Conservation (phyloP, 2,329 filamentous ascomycete species). For the Alternaria triticimaculans region DNA sequence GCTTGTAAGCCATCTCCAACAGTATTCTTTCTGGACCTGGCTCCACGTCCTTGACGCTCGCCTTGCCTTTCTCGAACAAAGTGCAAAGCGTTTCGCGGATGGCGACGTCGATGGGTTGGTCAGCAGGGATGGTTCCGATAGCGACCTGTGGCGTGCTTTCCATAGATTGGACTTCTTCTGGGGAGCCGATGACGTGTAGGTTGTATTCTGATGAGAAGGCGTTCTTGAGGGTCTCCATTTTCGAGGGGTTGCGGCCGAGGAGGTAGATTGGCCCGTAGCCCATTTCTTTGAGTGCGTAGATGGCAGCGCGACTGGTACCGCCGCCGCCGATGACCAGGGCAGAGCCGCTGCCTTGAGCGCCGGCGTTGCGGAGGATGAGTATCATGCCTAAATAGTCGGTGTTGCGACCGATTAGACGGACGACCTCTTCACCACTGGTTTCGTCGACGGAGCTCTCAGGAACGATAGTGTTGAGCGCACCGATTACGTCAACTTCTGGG, state of each 20-base stretch:
- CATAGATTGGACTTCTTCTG: slow-evolving; percentile 55
- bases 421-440: slow-evolving; percentile 50
- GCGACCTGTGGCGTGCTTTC: slow-evolving; percentile 70
- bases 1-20: slow-evolving; percentile 97
- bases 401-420: slow-evolving; percentile 79
- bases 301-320: slow-evolving; percentile 88
- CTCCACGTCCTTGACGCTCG: slow-evolving; percentile 15
- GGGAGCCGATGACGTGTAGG: slow-evolving; percentile 62
- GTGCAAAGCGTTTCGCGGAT: slow-evolving; percentile 70
- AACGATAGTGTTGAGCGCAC: slow-evolving; percentile 93
- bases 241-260: slow-evolving; percentile 75
- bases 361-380: slow-evolving; percentile 74
- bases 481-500: slow-evolving; percentile 79
- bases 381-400: slow-evolving; percentile 97
- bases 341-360: slow-evolving; percentile 55
- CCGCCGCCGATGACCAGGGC: slow-evolving; percentile 89
- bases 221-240: slow-evolving; percentile 70
- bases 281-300: slow-evolving; percentile 85
- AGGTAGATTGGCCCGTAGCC: slow-evolving; percentile 87
- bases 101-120: slow-evolving; percentile 76
- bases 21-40: slow-evolving; percentile 60
- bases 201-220: slow-evolving; percentile 79
- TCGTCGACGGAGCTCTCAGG: slow-evolving; percentile 55
- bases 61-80: slow-evolving; percentile 54
- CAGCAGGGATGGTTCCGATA: slow-evolving; percentile 89